Conservation (phyloP, 2,329 filamentous ascomycete genomes). For the Ceratocystiopsis brevicomis region DNA sequence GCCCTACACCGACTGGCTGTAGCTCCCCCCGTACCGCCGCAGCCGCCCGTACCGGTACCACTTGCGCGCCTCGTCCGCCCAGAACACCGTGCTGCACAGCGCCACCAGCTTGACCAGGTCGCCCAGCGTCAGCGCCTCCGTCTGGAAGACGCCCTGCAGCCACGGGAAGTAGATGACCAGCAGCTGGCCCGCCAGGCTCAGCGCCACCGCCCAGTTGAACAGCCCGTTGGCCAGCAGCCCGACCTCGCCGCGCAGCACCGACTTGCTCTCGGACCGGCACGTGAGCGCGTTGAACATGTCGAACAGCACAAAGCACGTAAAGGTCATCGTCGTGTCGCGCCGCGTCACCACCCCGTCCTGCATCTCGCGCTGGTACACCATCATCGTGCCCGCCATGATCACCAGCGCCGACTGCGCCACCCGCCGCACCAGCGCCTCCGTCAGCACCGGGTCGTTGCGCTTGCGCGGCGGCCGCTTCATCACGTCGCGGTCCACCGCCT, state of each 20-base stretch:
- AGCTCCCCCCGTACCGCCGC: constrained; percentile 37
- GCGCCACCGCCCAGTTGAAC: constrained; percentile 88
- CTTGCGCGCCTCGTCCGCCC: constrained; percentile 83
- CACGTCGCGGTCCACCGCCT: constrained; percentile 82
- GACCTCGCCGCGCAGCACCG: constrained; percentile 69
- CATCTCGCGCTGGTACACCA: constrained; percentile 87
- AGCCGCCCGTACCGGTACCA: constrained; percentile 42
- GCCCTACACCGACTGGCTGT: constrained; percentile 43
- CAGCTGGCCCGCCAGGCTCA: constrained; percentile 68
- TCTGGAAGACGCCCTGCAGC: constrained; percentile 89
- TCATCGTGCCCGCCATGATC: constrained; percentile 83
- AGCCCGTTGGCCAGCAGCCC: constrained; percentile 71
- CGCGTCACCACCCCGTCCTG: constrained; percentile 63
- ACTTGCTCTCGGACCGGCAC: constrained; percentile 82
- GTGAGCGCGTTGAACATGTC: constrained; percentile 98
- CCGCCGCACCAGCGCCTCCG: constrained; percentile 57
- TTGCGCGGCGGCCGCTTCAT: constrained; percentile 81
- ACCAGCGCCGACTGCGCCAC: constrained; percentile 74
- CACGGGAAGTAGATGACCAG: constrained; percentile 90
- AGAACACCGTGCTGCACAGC: constrained; percentile 81
- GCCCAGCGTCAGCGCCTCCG: constrained; percentile 56
- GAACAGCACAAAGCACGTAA: constrained; percentile 95
- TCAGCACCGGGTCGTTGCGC: constrained; percentile 81
- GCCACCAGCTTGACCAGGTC: constrained; percentile 57
- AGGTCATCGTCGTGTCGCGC: constrained; percentile 97